Conservation (phyloP, 345 rosid genomes). For the Eucalyptus erythrocorys region DNA sequence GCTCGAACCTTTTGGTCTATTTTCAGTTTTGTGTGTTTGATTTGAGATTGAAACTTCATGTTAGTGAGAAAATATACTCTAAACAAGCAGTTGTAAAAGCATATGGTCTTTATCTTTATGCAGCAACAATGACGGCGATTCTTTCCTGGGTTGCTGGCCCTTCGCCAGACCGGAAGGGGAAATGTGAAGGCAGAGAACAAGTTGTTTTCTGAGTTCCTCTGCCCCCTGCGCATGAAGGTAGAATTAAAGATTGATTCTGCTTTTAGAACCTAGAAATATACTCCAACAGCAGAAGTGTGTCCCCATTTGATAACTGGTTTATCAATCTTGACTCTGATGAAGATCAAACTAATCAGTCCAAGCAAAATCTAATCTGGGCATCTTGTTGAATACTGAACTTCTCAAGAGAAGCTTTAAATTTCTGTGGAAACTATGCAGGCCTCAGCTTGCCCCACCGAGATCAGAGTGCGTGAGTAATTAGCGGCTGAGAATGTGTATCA, state of each 20-base stretch:
- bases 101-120: background rate
- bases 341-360: background rate
- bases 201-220: background rate
- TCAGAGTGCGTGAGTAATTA: background rate
- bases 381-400: background rate
- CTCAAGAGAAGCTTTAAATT: background rate
- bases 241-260: background rate
- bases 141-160: conserved; percentile 10
- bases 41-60: background rate
- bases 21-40: background rate
- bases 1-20: background rate
- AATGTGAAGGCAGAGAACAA: background rate
- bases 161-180: background rate
- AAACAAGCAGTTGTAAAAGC: background rate
- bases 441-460: background rate
- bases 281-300: background rate
- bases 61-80: background rate
- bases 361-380: background rate
- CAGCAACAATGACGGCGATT: background rate
- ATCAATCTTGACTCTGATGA: background rate
- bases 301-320: background rate
- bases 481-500: background rate
- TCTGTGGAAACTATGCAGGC: background rate
- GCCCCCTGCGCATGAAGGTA: background rate
- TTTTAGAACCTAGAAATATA: background rate